A percentile compares a stretch with the other conserved stretches of the same genome.
These are phyloP conservation scores for Daldinia sp. DNA, from an alignment of 2,329 filamentous ascomycete genomes.

Conservation along the genomic window DNA sequence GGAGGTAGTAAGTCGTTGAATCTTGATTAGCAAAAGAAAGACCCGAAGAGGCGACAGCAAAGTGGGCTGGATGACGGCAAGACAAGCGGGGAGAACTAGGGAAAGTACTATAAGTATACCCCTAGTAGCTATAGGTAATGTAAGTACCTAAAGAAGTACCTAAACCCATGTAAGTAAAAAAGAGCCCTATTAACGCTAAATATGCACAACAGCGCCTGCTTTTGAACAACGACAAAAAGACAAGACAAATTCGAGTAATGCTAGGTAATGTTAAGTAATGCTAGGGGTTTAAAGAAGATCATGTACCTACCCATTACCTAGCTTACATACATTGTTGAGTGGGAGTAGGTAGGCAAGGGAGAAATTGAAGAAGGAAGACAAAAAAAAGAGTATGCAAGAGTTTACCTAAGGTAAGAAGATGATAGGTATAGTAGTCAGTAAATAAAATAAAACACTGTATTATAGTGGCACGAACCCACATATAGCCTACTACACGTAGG, in stretches of 20 bases:
- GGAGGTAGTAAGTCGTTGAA: conserved; percentile 16
- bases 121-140: conserved; percentile 11
- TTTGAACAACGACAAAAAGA: conserved; percentile 7
- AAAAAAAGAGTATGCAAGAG: conserved; percentile 2
- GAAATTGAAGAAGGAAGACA: not conserved
- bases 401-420: not conserved
- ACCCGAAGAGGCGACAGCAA: conserved; percentile 18
- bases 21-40: conserved; percentile 11
- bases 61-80: conserved; percentile 34
- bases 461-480: conserved; percentile 17
- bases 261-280: conserved; percentile 21
- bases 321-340: not conserved
- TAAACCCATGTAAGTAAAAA: not conserved
- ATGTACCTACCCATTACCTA: conserved; percentile 14
- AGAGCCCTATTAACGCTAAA: conserved; percentile 12
- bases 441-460: conserved; percentile 1
- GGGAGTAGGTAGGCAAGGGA: not conserved
- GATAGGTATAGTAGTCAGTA: too few relatives aligned
- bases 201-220: conserved; percentile 14
- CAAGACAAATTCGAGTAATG: not conserved
- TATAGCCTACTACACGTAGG: conserved; percentile 6
- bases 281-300: conserved; percentile 24
- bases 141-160: conserved; percentile 1
- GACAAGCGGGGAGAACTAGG: conserved; percentile 26
- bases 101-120: conserved; percentile 8